phyloP scores from a whole-genome alignment of 352 stramenopile species.

The Globisporangium nunn region DNA sequence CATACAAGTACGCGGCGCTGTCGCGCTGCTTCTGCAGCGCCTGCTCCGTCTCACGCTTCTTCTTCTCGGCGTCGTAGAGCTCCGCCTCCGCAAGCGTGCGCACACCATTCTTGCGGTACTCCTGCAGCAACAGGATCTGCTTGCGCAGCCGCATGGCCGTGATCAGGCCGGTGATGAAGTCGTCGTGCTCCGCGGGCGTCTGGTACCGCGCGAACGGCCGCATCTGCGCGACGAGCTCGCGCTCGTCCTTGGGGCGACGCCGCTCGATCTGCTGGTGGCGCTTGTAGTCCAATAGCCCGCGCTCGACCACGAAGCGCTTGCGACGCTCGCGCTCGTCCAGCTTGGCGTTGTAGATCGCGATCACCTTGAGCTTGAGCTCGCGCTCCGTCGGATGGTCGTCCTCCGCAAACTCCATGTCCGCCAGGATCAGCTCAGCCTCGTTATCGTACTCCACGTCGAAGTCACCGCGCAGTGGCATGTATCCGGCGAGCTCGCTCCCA shows the following conservation, averaged over 20 bases:
- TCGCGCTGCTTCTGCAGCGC: conserved; percentile 85
- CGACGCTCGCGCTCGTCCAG: conserved; percentile 90
- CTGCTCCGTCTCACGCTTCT: conserved; percentile 89
- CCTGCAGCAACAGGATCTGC: conserved; percentile 94
- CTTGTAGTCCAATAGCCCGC: conserved; percentile 91
- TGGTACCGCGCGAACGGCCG: conserved; percentile 95
- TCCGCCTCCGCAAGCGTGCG: conserved; percentile 91
- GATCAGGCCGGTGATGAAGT: conserved; percentile 90
- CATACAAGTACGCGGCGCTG: conserved; percentile 81
- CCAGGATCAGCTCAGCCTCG: conserved; percentile 93
- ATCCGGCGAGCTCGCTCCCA: conserved; percentile 76
- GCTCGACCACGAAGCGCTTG: conserved; percentile 90
- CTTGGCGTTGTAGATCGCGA: conserved; percentile 96
- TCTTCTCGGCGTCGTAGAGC: conserved; percentile 93
- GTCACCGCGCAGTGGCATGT: conserved; percentile 95
- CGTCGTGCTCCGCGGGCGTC: conserved; percentile 88
- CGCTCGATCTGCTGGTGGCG: conserved; percentile 89
- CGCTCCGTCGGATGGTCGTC: conserved; percentile 84
- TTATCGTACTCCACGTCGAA: conserved; percentile 99
- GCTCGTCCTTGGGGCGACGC: conserved; percentile 90
- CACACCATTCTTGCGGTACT: conserved; percentile 94
- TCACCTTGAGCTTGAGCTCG: conserved; percentile 94
- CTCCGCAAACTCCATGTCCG: conserved; percentile 95
- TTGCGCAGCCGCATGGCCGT: conserved; percentile 89
- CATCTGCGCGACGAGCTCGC: conserved; percentile 92